Evolutionary conservation across 768 basidiomycete species (phyloP), one percentile per base, ranked within the genome.

Genomic region (Suillus decipiens): DNA sequence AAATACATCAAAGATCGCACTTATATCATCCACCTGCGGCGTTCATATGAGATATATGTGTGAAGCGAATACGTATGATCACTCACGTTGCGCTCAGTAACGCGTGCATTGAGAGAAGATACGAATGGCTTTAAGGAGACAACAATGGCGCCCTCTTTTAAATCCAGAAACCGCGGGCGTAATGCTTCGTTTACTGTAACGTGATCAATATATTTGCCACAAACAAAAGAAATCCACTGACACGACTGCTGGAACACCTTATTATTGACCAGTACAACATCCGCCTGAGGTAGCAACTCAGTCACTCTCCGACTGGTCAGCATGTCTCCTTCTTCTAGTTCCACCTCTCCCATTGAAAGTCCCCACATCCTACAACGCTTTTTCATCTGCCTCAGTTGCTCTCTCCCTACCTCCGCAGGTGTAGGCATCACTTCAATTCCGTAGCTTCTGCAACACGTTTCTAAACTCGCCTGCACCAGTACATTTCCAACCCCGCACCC

Each of bases 291-390:
- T 61, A 99, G 82, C 57, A 94, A 78, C 71, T 87, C 84, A 48
- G 86, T 81, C 17, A 95, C 86, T 43, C 88, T 80, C 28, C 71
- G 71, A 70, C 89, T 87, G 61, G 81, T 78, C 56, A 94, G 80
- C 86, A 99, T 97, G 71, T 98, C 88, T 0, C 93, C 94, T 72
- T 96, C 84, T 72, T 91, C 88, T 14, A 93, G 77, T 72, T 92
- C 89, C 33, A 94, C 85, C 3, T 88, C 82, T 5, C 94, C 91
- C 65, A 88, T 82, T 17, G 78, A 75, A 5, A 99, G 77, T 0
- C 94, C 95, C 96, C 96, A 99, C 91, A 98, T 93, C 63, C 87
- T 81, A 77, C 91, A 92, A 22, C 97, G 82, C 28, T 85, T 82
- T 70, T 79, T 78, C 65, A 93, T 87, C 73, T 98, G 93, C 50